These are phyloP conservation scores for Echria macrotheca DNA, from an alignment of 495 filamentous ascomycete species.

Conservation along the genomic window DNA sequence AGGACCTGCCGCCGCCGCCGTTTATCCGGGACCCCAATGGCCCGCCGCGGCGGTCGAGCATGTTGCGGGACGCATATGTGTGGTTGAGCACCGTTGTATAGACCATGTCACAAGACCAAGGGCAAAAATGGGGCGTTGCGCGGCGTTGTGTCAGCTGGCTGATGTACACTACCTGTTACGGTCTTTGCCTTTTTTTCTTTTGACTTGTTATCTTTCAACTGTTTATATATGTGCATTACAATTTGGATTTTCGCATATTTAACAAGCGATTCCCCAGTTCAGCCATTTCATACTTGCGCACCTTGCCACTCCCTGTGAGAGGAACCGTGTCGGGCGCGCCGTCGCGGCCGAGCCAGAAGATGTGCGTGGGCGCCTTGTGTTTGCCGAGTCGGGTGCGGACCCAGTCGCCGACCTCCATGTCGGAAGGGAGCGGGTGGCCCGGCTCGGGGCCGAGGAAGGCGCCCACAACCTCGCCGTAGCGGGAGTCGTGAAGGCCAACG, in stretches of 20 bases:
- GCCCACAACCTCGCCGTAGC: constrained; percentile 63
- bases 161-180: background rate
- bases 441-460: constrained; percentile 49
- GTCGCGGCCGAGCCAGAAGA: constrained; percentile 61
- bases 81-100: constrained; percentile 3
- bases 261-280: constrained; percentile 49
- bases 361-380: constrained; percentile 61
- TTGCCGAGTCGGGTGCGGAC: constrained; percentile 54
- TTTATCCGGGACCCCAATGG: background rate
- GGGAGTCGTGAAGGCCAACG: constrained; percentile 55
- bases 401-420: constrained; percentile 54
- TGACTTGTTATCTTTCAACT: background rate
- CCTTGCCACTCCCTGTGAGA: constrained; percentile 66
- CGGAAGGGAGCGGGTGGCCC: constrained; percentile 28
- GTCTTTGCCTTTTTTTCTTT: background rate
- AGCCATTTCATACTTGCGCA: constrained; percentile 62
- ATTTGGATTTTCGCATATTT: constrained; percentile 28
- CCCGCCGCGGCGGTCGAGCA: background rate
- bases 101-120: background rate
- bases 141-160: background rate
- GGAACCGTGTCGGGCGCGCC: constrained; percentile 53
- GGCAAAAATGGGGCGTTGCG: background rate
- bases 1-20: constrained; percentile 2
- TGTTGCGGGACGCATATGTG: constrained; percentile 3
- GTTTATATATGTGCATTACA: constrained; percentile 26